A percentile compares a stretch with the other conserved stretches of the same genome.
Evolutionary conservation across 129 eudicot genomes (phyloP).

Genomic region (Flaveria robusta): DNA sequence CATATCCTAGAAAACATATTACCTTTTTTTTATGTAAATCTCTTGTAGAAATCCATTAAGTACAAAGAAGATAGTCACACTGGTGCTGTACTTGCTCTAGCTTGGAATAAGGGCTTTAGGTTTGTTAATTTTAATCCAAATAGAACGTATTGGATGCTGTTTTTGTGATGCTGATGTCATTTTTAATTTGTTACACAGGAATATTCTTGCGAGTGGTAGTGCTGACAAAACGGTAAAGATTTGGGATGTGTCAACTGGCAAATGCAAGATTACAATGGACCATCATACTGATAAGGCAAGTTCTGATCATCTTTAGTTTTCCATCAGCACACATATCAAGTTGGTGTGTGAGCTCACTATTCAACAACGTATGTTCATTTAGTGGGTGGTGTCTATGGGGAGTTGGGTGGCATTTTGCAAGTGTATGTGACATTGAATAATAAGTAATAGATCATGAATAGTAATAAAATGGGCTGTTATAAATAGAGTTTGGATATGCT

Average conservation of each 20-base stretch:
- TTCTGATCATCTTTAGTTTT: neutral
- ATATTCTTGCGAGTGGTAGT: constrained; percentile 92
- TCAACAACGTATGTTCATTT: neutral
- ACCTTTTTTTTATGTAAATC: neutral
- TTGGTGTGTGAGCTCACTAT: neutral
- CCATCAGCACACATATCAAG: neutral
- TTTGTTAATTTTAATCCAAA: neutral
- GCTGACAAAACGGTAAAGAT: constrained; percentile 89
- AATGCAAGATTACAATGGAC: constrained; percentile 78
- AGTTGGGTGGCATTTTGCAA: neutral
- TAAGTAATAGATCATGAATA: neutral
- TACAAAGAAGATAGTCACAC: constrained; percentile 91
- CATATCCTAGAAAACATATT: neutral
- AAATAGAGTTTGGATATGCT: neutral
- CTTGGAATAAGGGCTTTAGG: constrained; percentile 96
- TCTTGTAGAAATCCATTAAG: constrained; percentile 68
- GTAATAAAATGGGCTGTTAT: neutral
- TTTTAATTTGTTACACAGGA: constrained; percentile 47
- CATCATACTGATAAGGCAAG: constrained; percentile 96
- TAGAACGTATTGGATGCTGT: neutral
- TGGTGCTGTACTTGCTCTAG: constrained; percentile 82
- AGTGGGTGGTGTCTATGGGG: neutral
- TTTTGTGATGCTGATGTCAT: constrained; percentile 5
- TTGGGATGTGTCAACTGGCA: constrained; percentile 85
- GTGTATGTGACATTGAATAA: neutral